Base-by-base conservation (phyloP, 805 yeast genomes). In the Phaffomyces antillensis region DNA sequence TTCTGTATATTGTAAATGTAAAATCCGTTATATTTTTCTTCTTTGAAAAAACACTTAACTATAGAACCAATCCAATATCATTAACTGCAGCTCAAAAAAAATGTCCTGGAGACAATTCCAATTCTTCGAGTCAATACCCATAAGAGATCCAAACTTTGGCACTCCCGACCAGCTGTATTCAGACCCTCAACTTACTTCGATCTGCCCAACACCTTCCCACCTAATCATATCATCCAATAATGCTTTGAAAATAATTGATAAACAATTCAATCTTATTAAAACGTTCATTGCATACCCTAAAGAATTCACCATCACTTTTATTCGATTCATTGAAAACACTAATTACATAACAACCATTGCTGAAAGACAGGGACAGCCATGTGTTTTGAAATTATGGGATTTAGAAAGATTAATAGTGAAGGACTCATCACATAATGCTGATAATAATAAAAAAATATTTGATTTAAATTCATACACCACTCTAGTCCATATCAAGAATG, bases 111-210 rank as follows among this genome's bases (percentile, higher is more conserved):
- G 91, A 48, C 96, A 86, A 58, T 86, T 91, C 64, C 87, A 86
- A 49, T 85, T 91, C 63, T 89, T 85, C 61, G 96, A 88, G 43
- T 73, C 77, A 33, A 73, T 81, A 0, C 96, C 96, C 7, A 83
- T 93, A 17, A 67, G 81, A 49, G 99, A 93, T 59, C 98, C 98
- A 6, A 68, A 76, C 47, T 72, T 76, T 45, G 81, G 82, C 7
- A 69, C 83, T 0, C 71, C 70, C 5, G 67, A 72, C 6, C 83
- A 86, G 0, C 67, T 90, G 24, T 90, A 83, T 62, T 86, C 96
- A 2, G 96, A 89, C 57, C 80, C 90, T 1, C 68, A 79, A 12
- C 61, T 89, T 34, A 71, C 85, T 5, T 79, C 88, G 1, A 73
- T 84, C 5, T 71, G 82, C 36, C 68, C 88, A 3, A 69, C 84